Evolutionary conservation across 441 rosid species (phyloP), one percentile per base, ranked within the genome.

Genomic region (Populus hybrid): DNA sequence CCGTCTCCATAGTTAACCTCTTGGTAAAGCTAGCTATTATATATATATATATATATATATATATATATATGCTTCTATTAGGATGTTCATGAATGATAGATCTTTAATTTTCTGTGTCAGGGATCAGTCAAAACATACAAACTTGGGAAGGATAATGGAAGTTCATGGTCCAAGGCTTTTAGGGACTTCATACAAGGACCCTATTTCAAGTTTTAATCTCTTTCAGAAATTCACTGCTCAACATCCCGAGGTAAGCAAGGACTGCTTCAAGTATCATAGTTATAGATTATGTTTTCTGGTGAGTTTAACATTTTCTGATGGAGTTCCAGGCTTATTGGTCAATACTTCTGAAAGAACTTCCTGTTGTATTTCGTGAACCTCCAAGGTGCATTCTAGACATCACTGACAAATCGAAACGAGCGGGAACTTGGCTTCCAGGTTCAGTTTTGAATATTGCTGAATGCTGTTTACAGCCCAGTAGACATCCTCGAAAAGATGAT

Each of bases 351-450:
- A 77, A 88, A 76, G 97, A 95, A 86, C 89, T 93, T 36, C 86
- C 94, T 4, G 74, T 95, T 74, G 77, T 76, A 74, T 92, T 90
- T 83, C 89, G 4, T 14, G 65, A 83, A 79, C 78, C 83, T 7
- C 98, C 99, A 2, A 90, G 79, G 36, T 85, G 93, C 80, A 92
- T 95, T 73, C 85, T 92, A 61, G 92, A 92, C 66, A 84, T 82
- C 16, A 70, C 42, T 14, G 84, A 91, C 77, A 83, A 83, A 76
- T 83, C 87, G 45, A 90, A 83, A 82, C 89, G 63, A 42, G 83
- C 78, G 42, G 94, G 98, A 77, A 82, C 85, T 21, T 95, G 99
- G 97, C 89, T 95, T 77, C 97, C 97, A 2, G 94, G 89, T 70
- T 73, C 93, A 1, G 87, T 84, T 76, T 69, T 93, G 63, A 93